phyloP scores from a whole-genome alignment of 2,329 filamentous ascomycete species.

The Berkeleyomyces rouxiae region DNA sequence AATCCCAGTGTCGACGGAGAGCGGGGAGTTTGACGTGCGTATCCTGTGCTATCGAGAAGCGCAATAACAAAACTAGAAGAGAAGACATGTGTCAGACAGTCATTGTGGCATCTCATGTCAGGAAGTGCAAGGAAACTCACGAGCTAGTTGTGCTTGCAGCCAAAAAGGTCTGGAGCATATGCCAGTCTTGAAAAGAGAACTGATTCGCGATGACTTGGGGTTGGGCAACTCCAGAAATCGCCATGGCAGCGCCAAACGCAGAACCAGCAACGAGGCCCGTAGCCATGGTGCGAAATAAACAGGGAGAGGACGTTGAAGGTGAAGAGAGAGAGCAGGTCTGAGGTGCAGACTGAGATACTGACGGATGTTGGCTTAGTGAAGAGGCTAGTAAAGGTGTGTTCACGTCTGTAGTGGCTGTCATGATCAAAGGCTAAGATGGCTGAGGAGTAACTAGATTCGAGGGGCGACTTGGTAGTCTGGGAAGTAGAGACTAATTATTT shows the following conservation, averaged over 20 bases:
- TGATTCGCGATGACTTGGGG: conserved; percentile 44
- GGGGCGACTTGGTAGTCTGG: too few species aligned
- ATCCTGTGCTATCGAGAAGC: conserved; percentile 27
- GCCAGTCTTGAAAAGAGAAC: conserved; percentile 42
- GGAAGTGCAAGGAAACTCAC: conserved; percentile 27
- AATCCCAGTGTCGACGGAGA: conserved; percentile 35
- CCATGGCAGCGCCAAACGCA: conserved; percentile 44
- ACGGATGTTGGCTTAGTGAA: neutral
- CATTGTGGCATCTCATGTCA: neutral
- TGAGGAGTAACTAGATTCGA: too few species aligned
- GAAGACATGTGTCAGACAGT: neutral
- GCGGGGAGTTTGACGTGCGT: conserved; percentile 30
- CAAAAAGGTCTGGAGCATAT: conserved; percentile 50
- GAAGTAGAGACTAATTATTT: too few species aligned
- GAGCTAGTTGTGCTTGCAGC: conserved; percentile 44
- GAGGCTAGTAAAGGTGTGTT: neutral
- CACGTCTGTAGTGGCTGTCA: neutral
- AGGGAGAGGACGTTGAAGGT: neutral
- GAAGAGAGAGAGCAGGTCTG: neutral
- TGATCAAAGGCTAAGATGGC: neutral
- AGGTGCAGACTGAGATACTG: neutral
- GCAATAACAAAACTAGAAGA: conserved; percentile 28
- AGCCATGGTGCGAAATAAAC: conserved; percentile 15
- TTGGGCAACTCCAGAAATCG: conserved; percentile 41
- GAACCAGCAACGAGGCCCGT: conserved; percentile 31